phyloP scores from a whole-genome alignment of 192 early-diverging fungal species.

The Funneliformis mosseae region DNA sequence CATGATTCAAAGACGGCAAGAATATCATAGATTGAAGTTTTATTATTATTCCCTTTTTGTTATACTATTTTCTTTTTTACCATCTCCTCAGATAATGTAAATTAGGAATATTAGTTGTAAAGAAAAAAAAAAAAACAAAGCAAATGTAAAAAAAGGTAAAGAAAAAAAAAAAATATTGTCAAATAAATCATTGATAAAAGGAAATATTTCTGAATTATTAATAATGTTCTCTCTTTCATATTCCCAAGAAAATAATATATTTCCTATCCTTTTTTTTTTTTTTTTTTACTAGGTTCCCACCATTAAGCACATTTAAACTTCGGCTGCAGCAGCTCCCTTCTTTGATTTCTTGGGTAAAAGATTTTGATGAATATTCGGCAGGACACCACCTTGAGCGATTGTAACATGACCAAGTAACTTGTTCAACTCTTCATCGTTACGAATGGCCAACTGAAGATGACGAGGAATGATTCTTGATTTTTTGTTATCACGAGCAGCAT shows the following conservation, averaged over 20 bases:
- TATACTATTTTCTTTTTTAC: not conserved
- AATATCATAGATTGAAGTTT: not conserved
- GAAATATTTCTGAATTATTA: not conserved
- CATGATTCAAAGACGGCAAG: not conserved
- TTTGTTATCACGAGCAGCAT: slow-evolving; percentile 94
- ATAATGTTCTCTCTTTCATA: not conserved
- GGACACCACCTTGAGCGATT: slow-evolving; percentile 91
- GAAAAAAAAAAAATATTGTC: not conserved
- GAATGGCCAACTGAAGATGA: slow-evolving; percentile 92
- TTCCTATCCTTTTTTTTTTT: not conserved
- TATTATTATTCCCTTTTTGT: not conserved
- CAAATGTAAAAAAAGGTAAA: not conserved
- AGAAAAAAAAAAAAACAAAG: not conserved
- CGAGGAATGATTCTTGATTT: slow-evolving; percentile 95
- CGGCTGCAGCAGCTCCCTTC: slow-evolving; percentile 61
- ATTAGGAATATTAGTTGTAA: not conserved
- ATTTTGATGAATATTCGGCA: slow-evolving; percentile 88
- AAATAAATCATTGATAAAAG: not conserved
- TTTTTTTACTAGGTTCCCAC: not conserved
- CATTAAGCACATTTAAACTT: slow-evolving; percentile 51
- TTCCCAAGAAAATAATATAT: not conserved
- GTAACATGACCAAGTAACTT: slow-evolving; percentile 63
- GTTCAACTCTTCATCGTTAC: slow-evolving; percentile 84
- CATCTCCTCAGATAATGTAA: not conserved
- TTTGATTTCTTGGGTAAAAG: slow-evolving; percentile 84